Evolutionary conservation across 1,139 yeast species (phyloP).

Genomic region (Scheffersomyces illinoinensis): DNA sequence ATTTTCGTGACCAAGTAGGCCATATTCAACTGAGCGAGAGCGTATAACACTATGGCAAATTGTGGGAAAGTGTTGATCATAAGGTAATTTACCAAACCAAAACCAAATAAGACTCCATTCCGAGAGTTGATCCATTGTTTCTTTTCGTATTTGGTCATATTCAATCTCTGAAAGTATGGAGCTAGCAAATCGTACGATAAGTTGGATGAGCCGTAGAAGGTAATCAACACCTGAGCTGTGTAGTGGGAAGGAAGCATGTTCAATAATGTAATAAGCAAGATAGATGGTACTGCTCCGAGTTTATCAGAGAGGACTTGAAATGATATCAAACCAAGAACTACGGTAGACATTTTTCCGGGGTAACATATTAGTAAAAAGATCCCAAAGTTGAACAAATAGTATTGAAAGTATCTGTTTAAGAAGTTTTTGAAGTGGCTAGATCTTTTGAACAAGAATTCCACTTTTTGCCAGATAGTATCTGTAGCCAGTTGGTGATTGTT

Average conservation of each 20-base stretch:
- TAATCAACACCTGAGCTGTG: constrained; percentile 37
- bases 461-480: constrained; percentile 4
- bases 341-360: constrained; percentile 39
- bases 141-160: constrained; percentile 45
- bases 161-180: constrained; percentile 54
- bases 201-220: constrained; percentile 48
- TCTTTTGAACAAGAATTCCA: constrained; percentile 9
- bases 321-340: constrained; percentile 42
- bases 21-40: constrained; percentile 55
- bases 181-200: constrained; percentile 48
- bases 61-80: constrained; percentile 44
- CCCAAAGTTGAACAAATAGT: constrained; percentile 10
- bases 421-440: constrained; percentile 14
- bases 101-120: constrained; percentile 60
- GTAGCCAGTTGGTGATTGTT: background rate
- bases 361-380: constrained; percentile 12
- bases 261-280: constrained; percentile 30
- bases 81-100: constrained; percentile 51
- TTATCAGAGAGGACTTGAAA: constrained; percentile 46
- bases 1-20: constrained; percentile 58
- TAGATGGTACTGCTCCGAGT: constrained; percentile 49
- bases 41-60: constrained; percentile 50
- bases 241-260: constrained; percentile 33
- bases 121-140: constrained; percentile 56
- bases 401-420: constrained; percentile 12